Conservation (phyloP, 176 grass and related monocot genomes). For the Musa acuminata region DNA sequence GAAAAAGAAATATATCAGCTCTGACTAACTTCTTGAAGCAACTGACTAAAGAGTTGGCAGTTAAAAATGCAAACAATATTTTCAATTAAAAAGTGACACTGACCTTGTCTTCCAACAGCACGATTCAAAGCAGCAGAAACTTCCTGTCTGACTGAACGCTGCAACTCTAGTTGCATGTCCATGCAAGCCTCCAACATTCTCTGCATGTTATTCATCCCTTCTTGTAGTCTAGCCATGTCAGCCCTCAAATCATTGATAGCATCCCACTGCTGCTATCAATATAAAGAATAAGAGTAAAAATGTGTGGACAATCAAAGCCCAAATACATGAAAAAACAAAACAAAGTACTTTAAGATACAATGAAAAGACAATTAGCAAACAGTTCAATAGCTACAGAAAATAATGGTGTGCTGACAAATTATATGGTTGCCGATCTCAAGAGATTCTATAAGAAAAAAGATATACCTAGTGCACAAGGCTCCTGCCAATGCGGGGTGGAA, state of each 20-base stretch:
- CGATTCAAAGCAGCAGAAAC: slow-evolving; percentile 95
- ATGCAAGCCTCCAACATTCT: slow-evolving; percentile 95
- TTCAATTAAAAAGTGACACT: slow-evolving; percentile 11
- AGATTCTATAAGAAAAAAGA: too few relatives aligned
- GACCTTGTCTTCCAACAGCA: slow-evolving; percentile 63
- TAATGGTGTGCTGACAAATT: too few relatives aligned
- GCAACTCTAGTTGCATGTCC: slow-evolving; percentile 98
- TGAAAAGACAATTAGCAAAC: too few relatives aligned
- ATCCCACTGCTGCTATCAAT: slow-evolving; percentile 74
- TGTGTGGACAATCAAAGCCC: background rate
- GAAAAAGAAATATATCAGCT: background rate
- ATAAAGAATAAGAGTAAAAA: background rate
- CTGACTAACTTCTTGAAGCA: background rate
- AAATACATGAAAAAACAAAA: background rate
- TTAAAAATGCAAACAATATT: background rate
- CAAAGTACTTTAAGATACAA: too few relatives aligned
- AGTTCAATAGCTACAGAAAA: too few relatives aligned
- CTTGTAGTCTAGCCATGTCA: slow-evolving; percentile 83
- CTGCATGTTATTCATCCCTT: slow-evolving; percentile 95
- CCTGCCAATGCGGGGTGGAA: too few relatives aligned
- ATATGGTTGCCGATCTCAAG: too few relatives aligned
- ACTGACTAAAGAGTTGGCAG: background rate
- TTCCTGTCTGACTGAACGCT: slow-evolving; percentile 90
- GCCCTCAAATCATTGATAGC: slow-evolving; percentile 90
- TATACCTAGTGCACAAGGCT: too few relatives aligned